Evolutionary conservation across 1,284 basidiomycete genomes (phyloP).

Genomic region (Trichosporon coremiiforme): DNA sequence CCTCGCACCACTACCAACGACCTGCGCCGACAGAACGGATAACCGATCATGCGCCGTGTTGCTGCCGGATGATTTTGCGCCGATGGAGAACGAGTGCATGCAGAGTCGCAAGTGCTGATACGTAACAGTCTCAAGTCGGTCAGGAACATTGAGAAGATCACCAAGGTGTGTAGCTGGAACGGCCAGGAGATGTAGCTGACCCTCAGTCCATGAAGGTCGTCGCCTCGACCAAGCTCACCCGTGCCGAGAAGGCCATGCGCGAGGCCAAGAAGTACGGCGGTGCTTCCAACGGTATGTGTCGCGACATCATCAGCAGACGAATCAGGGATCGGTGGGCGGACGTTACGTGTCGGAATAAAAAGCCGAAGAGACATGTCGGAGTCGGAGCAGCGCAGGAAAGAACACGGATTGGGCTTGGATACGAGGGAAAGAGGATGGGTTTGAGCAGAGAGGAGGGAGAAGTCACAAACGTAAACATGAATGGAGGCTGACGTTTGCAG

Average conservation of each 20-base stretch:
- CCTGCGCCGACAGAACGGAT: constrained; percentile 6
- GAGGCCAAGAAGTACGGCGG: constrained; percentile 91
- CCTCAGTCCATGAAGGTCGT: constrained; percentile 98
- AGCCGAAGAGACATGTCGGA: neutral
- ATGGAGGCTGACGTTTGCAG: constrained; percentile 55
- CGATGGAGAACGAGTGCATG: neutral
- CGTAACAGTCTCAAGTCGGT: constrained; percentile 73
- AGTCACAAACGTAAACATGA: neutral
- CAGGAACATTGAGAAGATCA: constrained; percentile 98
- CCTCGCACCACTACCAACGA: constrained; percentile 1
- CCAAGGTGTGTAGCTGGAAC: constrained; percentile 71
- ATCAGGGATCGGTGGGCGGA: constrained; percentile 5
- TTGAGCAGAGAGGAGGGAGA: neutral
- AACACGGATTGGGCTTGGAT: no score
- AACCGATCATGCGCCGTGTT: neutral
- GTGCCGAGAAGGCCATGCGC: constrained; percentile 93
- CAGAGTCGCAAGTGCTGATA: neutral
- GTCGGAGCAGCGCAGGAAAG: neutral
- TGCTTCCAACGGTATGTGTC: constrained; percentile 81
- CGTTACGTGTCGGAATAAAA: neutral
- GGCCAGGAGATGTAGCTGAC: constrained; percentile 16
- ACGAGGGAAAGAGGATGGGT: neutral
- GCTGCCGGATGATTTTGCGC: constrained; percentile 14
- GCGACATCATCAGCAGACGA: neutral
- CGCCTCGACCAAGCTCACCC: constrained; percentile 94